Evolutionary conservation across 2,329 filamentous ascomycete species (phyloP), one percentile per base, ranked within the genome.

Genomic region (Phialemonium atrogriseum): DNA sequence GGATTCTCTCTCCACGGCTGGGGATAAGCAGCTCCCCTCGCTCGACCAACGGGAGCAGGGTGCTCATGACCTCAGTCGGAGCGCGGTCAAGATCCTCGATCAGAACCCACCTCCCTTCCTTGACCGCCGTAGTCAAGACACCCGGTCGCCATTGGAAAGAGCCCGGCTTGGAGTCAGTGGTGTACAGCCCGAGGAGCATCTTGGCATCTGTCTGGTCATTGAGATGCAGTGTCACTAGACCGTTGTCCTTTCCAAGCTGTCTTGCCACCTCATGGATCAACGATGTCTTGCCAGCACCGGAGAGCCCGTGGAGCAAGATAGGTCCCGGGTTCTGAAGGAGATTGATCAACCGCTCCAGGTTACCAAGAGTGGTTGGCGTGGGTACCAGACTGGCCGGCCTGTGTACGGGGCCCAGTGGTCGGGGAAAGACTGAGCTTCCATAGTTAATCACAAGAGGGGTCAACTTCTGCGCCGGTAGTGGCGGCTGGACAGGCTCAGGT

Each of bases 131-230:
- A 0, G 91, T 95, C 45, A 99, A 64, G 13, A 96, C 84, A 58
- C 91, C 91, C 4, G 91, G 77, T 37, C 84, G 77, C 91, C 91
- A 99, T 30, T 76, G 74, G 52, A 98, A 98, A 8, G 84, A 88
- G 2, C 88, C 88, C 1, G 87, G 88, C 38, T 80, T 83, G 11
- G 82, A 76, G 36, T 87, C 88, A 14, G 87, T 91, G 2, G 89
- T 84, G 58, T 99, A 96, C 52, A 96, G 77, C 4, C 91, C 91
- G 40, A 98, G 77, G 24, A 99, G 74, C 63, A 94, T 84, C 57
- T 98, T 99, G 0, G 89, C 88, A 58, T 99, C 91, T 3, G 88
- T 96, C 56, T 99, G 93, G 57, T 96, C 91, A 52, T 98, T 98
- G 20, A 99, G 66, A 56, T 98, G 89, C 18, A 99, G 68, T 4